Conservation (phyloP, 768 basidiomycete genomes). For the Infundibulicybe gibba region DNA sequence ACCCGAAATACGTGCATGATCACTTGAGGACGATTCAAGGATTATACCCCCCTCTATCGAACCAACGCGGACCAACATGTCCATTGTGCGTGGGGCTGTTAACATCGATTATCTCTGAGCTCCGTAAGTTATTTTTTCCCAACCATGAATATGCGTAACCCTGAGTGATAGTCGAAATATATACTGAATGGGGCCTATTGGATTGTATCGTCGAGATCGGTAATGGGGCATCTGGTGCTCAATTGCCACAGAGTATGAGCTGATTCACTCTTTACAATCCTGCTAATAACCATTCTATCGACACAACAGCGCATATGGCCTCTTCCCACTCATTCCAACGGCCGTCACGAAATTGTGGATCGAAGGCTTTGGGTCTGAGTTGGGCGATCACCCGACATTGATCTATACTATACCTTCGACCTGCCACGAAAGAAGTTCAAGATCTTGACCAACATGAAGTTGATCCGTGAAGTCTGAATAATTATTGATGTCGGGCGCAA, state of each 20-base stretch:
- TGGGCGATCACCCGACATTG: too few species aligned
- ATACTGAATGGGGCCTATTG: too few species aligned
- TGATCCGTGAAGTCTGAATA: neutral
- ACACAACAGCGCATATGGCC: conserved; percentile 2
- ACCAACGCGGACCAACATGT: too few species aligned
- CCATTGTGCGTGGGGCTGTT: too few species aligned
- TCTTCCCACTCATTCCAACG: conserved; percentile 4
- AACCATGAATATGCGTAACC: neutral
- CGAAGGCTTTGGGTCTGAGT: neutral
- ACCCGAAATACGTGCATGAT: too few species aligned
- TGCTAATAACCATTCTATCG: neutral
- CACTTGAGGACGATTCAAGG: too few species aligned
- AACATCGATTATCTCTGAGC: too few species aligned
- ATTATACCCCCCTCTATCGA: too few species aligned
- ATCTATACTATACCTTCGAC: neutral
- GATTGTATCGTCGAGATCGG: neutral
- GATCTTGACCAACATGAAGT: neutral
- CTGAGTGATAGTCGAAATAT: too few species aligned
- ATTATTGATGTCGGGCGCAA: too few species aligned
- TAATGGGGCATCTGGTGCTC: neutral
- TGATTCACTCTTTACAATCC: neutral
- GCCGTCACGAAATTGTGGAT: neutral
- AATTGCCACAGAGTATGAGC: neutral
- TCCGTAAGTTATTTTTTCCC: neutral
- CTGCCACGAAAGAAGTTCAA: neutral